Conservation (phyloP, 2,329 filamentous ascomycete species). For the Rachicladosporium sp. region DNA sequence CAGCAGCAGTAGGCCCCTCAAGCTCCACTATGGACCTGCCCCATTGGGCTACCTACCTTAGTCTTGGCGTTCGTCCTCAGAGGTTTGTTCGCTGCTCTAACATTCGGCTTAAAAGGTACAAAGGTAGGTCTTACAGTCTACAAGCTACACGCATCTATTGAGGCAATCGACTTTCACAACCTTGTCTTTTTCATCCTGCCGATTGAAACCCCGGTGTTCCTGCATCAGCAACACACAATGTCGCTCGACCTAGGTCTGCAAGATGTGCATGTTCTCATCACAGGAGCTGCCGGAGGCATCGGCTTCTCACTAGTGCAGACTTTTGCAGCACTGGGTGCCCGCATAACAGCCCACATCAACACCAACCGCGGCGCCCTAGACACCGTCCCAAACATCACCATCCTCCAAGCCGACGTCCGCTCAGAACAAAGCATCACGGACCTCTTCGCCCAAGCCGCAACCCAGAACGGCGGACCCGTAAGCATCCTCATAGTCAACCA, state of each 20-base stretch:
- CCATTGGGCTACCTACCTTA: no score
- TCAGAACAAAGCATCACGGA: conserved; percentile 19
- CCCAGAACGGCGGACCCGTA: conserved; percentile 23
- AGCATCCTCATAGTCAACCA: conserved; percentile 31
- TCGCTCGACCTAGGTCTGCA: conserved; percentile 20
- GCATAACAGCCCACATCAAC: conserved; percentile 29
- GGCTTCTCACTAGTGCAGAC: conserved; percentile 17
- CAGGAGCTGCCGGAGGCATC: conserved; percentile 21
- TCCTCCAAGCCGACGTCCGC: conserved; percentile 23
- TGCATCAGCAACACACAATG: conserved; percentile 9
- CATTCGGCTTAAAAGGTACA: no score
- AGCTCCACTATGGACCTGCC: no score
- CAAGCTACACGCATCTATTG: no score
- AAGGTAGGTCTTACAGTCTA: no score
- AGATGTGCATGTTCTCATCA: conserved; percentile 23
- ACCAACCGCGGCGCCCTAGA: conserved; percentile 22
- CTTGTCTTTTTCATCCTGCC: no score
- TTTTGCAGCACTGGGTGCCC: conserved; percentile 23
- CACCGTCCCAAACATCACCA: conserved; percentile 13
- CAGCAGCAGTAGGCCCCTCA: no score
- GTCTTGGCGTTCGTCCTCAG: no score
- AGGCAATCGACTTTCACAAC: no score
- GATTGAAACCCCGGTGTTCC: no score
- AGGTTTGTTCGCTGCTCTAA: no score
- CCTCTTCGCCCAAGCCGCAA: conserved; percentile 19